Percentiles rank a stretch among this genome's conserved stretches.
Evolutionary conservation across 352 stramenopile species (phyloP).

Genomic region (Pythium rhizo-oryzae): DNA sequence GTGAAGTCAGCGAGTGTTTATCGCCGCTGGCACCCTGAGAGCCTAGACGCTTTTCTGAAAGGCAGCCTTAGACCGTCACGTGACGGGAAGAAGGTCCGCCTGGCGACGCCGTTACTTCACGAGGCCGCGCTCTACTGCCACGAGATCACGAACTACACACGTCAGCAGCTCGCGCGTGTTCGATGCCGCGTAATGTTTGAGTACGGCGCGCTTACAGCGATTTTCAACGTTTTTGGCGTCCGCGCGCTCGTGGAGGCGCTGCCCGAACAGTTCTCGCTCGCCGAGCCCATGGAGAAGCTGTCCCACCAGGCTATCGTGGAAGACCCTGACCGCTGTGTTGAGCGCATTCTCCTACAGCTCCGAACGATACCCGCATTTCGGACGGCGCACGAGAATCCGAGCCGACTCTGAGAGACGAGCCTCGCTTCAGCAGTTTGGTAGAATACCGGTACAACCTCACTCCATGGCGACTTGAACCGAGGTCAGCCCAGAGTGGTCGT

Average conservation of each 20-base stretch:
- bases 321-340: neutral
- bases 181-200: neutral
- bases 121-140: neutral
- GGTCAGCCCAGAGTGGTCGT: no score
- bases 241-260: neutral
- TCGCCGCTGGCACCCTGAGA: constrained; percentile 10
- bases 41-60: neutral
- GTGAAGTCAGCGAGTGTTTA: constrained; percentile 3
- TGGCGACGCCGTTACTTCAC: neutral
- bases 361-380: neutral
- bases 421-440: no score
- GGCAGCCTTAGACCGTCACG: neutral
- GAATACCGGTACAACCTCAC: no score
- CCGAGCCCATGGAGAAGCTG: neutral
- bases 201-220: neutral
- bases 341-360: neutral
- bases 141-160: neutral
- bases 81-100: neutral
- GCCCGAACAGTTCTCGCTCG: neutral
- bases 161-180: neutral
- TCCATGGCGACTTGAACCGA: no score
- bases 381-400: neutral
- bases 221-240: neutral
- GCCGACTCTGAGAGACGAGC: neutral
- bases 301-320: neutral